Evolutionary conservation across 2,329 filamentous ascomycete genomes (phyloP).

Genomic region (Plectosphaerella cucumerina): DNA sequence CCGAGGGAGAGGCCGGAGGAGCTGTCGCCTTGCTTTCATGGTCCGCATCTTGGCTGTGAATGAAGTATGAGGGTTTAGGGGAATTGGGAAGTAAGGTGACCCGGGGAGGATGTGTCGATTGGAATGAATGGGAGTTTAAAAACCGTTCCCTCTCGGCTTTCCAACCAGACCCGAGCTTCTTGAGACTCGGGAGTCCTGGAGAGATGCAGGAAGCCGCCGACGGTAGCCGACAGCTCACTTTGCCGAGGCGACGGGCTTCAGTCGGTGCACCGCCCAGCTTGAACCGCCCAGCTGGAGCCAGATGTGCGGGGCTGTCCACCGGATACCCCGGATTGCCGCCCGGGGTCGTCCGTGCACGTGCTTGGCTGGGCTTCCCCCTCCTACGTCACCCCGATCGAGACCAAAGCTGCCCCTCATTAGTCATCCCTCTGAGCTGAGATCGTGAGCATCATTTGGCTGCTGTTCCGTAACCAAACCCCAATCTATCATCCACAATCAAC

Average conservation of each 20-base stretch:
- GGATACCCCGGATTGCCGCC: background rate
- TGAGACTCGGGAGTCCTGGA: conserved; percentile 5
- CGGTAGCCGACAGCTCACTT: conserved; percentile 7
- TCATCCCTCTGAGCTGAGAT: background rate
- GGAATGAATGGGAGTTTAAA: background rate
- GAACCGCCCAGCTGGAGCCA: background rate
- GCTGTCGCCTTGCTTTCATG: conserved; percentile 46
- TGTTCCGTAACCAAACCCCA: background rate
- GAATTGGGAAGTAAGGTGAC: background rate
- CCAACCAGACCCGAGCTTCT: conserved; percentile 6
- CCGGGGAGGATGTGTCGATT: background rate
- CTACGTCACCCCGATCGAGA: background rate
- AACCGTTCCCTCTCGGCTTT: background rate
- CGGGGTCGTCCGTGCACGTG: too few relatives aligned
- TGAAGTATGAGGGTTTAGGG: background rate
- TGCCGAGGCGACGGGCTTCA: conserved; percentile 4
- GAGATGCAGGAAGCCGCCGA: conserved; percentile 5
- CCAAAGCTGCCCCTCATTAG: conserved; percentile 2
- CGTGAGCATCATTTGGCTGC: too few relatives aligned
- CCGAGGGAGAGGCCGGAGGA: conserved; percentile 39
- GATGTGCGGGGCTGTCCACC: background rate
- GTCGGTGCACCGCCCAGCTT: background rate
- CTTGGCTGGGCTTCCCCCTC: too few relatives aligned
- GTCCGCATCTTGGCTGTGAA: conserved; percentile 44
- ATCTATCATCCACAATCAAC: background rate